A percentile compares a stretch with the other conserved stretches of the same genome.
Evolutionary conservation across 176 grass and related monocot genomes (phyloP).

Genomic region (Oryza glumipatula): DNA sequence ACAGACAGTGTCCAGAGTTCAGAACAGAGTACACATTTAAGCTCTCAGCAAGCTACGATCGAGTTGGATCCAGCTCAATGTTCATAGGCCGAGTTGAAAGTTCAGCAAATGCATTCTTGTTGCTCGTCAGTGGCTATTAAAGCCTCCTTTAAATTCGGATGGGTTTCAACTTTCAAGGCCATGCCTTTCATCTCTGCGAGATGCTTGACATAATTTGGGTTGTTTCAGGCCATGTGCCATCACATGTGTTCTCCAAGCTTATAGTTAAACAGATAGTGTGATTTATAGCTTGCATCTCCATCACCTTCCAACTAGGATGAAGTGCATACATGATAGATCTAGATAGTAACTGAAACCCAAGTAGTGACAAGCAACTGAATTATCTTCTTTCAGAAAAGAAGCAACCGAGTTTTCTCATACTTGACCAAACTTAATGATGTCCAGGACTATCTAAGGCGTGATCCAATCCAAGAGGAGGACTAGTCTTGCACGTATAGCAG

Average conservation of each 20-base stretch:
- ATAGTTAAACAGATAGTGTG: neutral
- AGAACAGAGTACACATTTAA: neutral
- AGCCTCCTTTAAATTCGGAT: neutral
- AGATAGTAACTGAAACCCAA: neutral
- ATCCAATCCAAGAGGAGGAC: constrained; percentile 4
- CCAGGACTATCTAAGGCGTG: neutral
- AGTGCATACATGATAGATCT: neutral
- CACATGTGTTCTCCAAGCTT: neutral
- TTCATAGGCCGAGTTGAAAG: neutral
- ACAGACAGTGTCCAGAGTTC: neutral
- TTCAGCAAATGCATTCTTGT: neutral
- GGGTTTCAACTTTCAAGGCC: neutral
- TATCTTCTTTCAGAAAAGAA: neutral
- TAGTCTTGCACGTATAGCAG: neutral
- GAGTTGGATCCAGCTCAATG: constrained; percentile 16
- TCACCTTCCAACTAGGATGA: neutral
- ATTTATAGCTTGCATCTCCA: neutral
- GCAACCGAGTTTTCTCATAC: neutral
- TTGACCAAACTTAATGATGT: neutral
- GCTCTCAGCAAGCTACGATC: neutral
- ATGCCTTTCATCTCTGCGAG: neutral
- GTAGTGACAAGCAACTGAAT: neutral
- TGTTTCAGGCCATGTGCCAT: neutral
- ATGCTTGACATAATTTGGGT: neutral
- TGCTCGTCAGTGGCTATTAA: neutral